phyloP scores from a whole-genome alignment of 1,284 basidiomycete genomes.

The Pascua sp. region DNA sequence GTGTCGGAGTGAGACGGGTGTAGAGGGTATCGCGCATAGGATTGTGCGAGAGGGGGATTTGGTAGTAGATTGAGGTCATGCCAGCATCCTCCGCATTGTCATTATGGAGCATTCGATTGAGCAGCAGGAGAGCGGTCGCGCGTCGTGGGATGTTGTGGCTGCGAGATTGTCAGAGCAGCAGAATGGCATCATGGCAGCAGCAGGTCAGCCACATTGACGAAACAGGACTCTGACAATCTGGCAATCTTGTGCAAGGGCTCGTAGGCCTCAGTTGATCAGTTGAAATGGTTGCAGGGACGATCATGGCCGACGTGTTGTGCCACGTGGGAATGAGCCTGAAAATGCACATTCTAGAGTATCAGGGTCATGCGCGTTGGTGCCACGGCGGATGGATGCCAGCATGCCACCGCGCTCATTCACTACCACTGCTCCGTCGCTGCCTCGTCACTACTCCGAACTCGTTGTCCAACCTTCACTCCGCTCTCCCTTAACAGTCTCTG shows the following conservation, averaged over 20 bases:
- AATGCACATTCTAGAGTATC: neutral
- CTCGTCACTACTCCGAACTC: neutral
- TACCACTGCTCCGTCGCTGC: neutral
- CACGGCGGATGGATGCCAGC: too few relatives aligned
- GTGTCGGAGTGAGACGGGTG: neutral
- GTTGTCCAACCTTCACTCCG: neutral
- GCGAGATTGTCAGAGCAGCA: neutral
- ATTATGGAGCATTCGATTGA: too few relatives aligned
- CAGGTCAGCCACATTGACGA: too few relatives aligned
- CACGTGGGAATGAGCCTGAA: too few relatives aligned
- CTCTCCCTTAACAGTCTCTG: neutral
- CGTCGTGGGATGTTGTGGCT: neutral
- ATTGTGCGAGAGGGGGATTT: slow-evolving; percentile 10
- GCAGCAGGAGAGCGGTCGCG: too few relatives aligned
- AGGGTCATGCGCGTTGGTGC: neutral
- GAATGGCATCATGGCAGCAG: too few relatives aligned
- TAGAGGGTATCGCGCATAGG: slow-evolving; percentile 1
- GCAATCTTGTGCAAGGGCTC: too few relatives aligned
- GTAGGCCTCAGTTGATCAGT: too few relatives aligned
- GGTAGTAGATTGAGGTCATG: slow-evolving; percentile 15
- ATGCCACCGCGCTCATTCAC: too few relatives aligned
- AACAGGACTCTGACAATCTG: too few relatives aligned
- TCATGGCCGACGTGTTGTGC: too few relatives aligned
- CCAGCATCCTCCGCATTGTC: slow-evolving; percentile 11
- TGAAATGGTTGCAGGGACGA: too few relatives aligned